Base-by-base conservation (phyloP, 2,329 filamentous ascomycete species). In the Fusarium sp. region DNA sequence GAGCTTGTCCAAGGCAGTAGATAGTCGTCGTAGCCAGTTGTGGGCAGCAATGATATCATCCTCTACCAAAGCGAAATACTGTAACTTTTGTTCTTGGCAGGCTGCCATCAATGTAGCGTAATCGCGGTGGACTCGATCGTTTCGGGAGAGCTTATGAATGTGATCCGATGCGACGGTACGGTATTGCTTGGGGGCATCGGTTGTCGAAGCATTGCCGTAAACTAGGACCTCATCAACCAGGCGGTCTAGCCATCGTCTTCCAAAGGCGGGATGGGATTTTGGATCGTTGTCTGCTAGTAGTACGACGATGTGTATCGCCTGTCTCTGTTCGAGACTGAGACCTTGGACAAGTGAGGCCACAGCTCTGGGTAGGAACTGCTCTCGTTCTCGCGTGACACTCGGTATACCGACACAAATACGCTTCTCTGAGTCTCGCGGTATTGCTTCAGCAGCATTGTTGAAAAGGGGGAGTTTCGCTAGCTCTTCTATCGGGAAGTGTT, bases 1-100 rank as follows among this genome's bases (percentile, higher is more conserved):
- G 18, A 81, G 67, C 6, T 73, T 77, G 5, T 38, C 59, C 14
- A 68, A 14, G 0, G 24, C 56, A 6, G 28, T n/a, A 7, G 62
- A 54, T 18, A 80, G 44, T 18, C 77, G 68, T 12, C 62, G n/a
- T 30, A 80, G 73, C 81, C 81, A 82, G 28, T 79, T 75, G 24
- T 75, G 65, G 12, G 79, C 74, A 11, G 80, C 80, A 34, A 82
- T 72, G 7, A 81, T 73, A 56, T 82, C 81, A 42, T 82, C 81
- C 38, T 82, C 81, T 8, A 82, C 56, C 11, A 82, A 63, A 5
- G 77, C 70, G 17, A 82, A 80, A 42, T 80, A 82, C 18, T 75
- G 62, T 15, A 77, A 63, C 2, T 66, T 74, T 5, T 64, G 64
- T 15, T 47, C 45, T 15, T 72, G 75, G 47, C 81, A 82, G 2